These are phyloP conservation scores for Tephrocybe sp. DNA, from an alignment of 768 basidiomycete species.

Conservation along the genomic window DNA sequence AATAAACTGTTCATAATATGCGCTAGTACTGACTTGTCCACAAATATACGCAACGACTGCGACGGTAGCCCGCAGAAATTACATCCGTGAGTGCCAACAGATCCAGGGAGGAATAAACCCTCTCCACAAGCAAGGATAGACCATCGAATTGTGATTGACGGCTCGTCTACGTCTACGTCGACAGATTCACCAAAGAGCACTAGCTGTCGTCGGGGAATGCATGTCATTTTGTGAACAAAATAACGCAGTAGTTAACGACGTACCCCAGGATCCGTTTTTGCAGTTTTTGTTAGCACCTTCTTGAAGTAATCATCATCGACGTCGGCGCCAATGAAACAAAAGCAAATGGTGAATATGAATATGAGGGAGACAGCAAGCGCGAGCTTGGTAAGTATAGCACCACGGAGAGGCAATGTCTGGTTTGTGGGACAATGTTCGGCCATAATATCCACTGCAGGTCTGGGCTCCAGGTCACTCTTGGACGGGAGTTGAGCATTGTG, in stretches of 20 bases:
- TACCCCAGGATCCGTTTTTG: conserved; percentile 44
- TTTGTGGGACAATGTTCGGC: conserved; percentile 13
- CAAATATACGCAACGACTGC: conserved; percentile 39
- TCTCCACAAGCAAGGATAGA: conserved; percentile 52
- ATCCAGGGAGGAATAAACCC: conserved; percentile 41
- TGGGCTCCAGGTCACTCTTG: neutral
- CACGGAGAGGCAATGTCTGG: conserved; percentile 26
- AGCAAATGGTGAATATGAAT: conserved; percentile 46
- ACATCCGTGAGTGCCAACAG: conserved; percentile 45
- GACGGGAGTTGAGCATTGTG: neutral
- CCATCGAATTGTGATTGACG: conserved; percentile 54
- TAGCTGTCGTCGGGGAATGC: conserved; percentile 33
- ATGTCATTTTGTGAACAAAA: conserved; percentile 5
- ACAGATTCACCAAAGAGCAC: conserved; percentile 55
- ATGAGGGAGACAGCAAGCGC: conserved; percentile 43
- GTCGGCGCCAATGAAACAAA: conserved; percentile 44
- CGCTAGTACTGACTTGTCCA: conserved; percentile 43
- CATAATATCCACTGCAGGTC: neutral
- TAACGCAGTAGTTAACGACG: conserved; percentile 11
- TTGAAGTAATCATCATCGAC: conserved; percentile 41
- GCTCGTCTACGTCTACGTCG: conserved; percentile 59
- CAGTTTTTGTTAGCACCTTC: conserved; percentile 36
- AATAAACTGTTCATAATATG: neutral
- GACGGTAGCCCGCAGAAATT: conserved; percentile 45
- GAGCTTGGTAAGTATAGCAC: conserved; percentile 30